These are phyloP conservation scores for Solanum corneliomulleri DNA, from an alignment of 257 asterid genomes.

Conservation along the genomic window DNA sequence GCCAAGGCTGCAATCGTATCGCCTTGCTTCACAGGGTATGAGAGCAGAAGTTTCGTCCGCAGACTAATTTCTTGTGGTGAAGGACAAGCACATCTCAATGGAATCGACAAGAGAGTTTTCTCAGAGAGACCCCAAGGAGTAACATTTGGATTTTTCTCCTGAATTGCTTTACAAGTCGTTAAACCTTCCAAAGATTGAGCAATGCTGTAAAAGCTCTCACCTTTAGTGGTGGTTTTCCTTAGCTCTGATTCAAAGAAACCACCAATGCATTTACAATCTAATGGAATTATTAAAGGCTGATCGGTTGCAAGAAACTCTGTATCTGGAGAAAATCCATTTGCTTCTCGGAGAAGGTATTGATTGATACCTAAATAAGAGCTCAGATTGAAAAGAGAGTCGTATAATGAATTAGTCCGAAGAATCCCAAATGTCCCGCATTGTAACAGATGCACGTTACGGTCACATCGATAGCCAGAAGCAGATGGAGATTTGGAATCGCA, in stretches of 20 bases:
- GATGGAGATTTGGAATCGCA: conserved; percentile 18
- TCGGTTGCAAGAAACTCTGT: conserved; percentile 13
- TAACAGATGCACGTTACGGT: neutral
- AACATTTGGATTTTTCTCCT: conserved; percentile 26
- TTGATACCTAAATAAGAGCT: conserved; percentile 22
- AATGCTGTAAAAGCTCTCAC: conserved; percentile 41
- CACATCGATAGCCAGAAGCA: conserved; percentile 20
- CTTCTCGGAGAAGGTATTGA: conserved; percentile 18
- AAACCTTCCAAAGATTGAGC: conserved; percentile 41
- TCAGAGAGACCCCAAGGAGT: conserved; percentile 22
- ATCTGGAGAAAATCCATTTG: conserved; percentile 29
- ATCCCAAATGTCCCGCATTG: conserved; percentile 38
- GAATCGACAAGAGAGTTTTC: conserved; percentile 13
- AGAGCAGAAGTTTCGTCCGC: conserved; percentile 15
- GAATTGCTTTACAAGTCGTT: conserved; percentile 32
- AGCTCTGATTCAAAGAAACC: conserved; percentile 30
- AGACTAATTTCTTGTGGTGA: conserved; percentile 5
- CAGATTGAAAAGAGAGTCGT: conserved; percentile 32
- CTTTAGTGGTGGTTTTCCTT: conserved; percentile 21
- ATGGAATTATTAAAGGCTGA: conserved; percentile 37
- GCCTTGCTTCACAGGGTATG: conserved; percentile 42
- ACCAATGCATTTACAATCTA: conserved; percentile 26
- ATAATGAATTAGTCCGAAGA: conserved; percentile 36
- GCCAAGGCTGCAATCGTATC: conserved; percentile 33
- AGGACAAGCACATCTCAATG: conserved; percentile 50